Conservation (phyloP, 495 filamentous ascomycete species). For the Aspergillus diversus region DNA sequence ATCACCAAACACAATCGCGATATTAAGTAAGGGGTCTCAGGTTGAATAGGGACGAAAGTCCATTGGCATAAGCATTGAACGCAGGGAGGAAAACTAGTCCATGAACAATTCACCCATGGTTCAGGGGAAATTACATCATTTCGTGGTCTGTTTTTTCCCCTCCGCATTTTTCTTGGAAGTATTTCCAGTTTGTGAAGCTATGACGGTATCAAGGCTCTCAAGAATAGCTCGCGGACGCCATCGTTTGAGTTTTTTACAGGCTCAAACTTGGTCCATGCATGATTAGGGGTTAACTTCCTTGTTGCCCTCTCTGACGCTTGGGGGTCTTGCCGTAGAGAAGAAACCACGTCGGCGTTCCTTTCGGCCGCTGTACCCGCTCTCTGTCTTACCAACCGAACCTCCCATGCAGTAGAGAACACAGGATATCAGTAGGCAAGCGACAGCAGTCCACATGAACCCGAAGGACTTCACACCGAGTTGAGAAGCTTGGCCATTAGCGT, state of each 20-base stretch:
- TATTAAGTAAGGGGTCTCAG: too few relatives aligned
- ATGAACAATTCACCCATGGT: too few relatives aligned
- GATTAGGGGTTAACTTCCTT: slow-evolving; percentile 42
- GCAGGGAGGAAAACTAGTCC: too few relatives aligned
- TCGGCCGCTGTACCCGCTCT: slow-evolving; percentile 46
- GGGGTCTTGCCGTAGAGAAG: slow-evolving; percentile 44
- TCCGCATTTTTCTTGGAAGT: too few relatives aligned
- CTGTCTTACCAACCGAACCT: slow-evolving; percentile 40
- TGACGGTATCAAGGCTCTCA: too few relatives aligned
- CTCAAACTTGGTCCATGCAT: not conserved
- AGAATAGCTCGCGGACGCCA: too few relatives aligned
- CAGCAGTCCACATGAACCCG: slow-evolving; percentile 85
- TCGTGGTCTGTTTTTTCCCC: too few relatives aligned
- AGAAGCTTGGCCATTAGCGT: slow-evolving; percentile 56
- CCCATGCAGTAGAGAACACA: slow-evolving; percentile 70
- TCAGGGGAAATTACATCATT: too few relatives aligned
- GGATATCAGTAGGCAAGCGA: slow-evolving; percentile 69
- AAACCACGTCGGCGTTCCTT: slow-evolving; percentile 47
- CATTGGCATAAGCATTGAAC: too few relatives aligned
- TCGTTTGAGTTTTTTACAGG: not conserved
- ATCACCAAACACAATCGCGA: not conserved
- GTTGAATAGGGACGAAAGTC: too few relatives aligned
- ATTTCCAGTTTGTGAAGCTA: too few relatives aligned
- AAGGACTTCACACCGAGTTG: slow-evolving; percentile 72
- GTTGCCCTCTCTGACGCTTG: slow-evolving; percentile 38